A percentile compares a stretch with the other conserved stretches of the same genome.
Evolutionary conservation across 139 green algal species (phyloP).

Genomic region (Dunaliella primolecta): DNA sequence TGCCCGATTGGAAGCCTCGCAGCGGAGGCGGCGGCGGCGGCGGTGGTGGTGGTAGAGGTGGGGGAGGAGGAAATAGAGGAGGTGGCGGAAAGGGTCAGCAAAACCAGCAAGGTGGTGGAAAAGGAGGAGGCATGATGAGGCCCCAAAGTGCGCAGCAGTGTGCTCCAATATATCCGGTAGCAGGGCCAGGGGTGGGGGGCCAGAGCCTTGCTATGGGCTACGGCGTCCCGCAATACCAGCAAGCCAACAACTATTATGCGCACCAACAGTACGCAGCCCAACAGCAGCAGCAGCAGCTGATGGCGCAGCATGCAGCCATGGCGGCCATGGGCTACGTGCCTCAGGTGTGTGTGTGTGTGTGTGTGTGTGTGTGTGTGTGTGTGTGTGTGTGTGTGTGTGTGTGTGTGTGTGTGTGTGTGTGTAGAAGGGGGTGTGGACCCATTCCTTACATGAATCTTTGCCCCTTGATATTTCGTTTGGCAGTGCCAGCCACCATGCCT

Average conservation of each 20-base stretch:
- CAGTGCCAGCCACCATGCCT: too few relatives aligned
- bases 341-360: too few relatives aligned
- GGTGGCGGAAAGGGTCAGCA: not conserved
- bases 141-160: not conserved
- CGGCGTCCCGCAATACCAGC: not conserved
- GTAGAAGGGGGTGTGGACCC: too few relatives aligned
- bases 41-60: not conserved
- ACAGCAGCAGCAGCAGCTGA: not conserved
- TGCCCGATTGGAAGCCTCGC: not conserved
- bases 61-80: not conserved
- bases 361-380: too few relatives aligned
- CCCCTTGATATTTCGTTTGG: too few relatives aligned
- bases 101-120: not conserved
- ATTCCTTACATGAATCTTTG: too few relatives aligned
- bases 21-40: not conserved
- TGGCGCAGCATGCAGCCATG: not conserved
- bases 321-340: not conserved
- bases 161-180: too few relatives aligned
- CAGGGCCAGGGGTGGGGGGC: not conserved
- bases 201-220: not conserved
- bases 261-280: not conserved
- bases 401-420: too few relatives aligned
- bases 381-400: too few relatives aligned
- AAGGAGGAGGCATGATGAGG: not conserved
- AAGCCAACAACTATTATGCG: not conserved